Conservation (phyloP, 2,329 filamentous ascomycete species). For the Tolypocladium pustulatum region DNA sequence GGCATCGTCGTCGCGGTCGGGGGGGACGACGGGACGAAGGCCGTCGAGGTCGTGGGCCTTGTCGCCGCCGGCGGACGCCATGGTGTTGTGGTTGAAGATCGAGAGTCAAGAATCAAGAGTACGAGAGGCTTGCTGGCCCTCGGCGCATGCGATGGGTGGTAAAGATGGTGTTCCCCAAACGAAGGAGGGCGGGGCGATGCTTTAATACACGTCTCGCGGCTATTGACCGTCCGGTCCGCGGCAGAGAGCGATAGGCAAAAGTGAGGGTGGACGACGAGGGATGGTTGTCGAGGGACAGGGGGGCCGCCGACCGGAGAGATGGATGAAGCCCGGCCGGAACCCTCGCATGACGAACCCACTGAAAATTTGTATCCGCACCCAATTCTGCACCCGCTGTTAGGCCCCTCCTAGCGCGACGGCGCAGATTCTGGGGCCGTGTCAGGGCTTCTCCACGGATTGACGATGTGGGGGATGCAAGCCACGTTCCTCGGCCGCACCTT, state of each 20-base stretch:
- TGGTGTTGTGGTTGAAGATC: not conserved
- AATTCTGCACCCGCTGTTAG: not conserved
- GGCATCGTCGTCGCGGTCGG: constrained; percentile 9
- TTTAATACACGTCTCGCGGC: not conserved
- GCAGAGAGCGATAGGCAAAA: not conserved
- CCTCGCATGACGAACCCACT: not conserved
- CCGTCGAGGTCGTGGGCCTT: not conserved
- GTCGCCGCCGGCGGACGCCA: not conserved
- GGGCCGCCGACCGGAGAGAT: not conserved
- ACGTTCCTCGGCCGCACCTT: not conserved
- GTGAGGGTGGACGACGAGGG: not conserved
- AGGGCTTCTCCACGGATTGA: not conserved
- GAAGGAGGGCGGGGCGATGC: not conserved
- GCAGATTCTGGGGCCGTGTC: not conserved
- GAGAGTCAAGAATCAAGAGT: no score
- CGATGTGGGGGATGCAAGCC: not conserved
- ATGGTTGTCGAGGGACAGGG: not conserved
- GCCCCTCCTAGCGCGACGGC: not conserved
- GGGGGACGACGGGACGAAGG: constrained; percentile 5
- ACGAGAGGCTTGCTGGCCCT: not conserved
- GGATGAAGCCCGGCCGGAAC: not conserved
- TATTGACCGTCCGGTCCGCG: not conserved
- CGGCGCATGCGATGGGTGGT: not conserved
- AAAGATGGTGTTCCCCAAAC: not conserved
- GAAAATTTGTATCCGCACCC: not conserved